Base-by-base conservation (phyloP, 2,329 filamentous ascomycete species). In the Diaporthe velutina region DNA sequence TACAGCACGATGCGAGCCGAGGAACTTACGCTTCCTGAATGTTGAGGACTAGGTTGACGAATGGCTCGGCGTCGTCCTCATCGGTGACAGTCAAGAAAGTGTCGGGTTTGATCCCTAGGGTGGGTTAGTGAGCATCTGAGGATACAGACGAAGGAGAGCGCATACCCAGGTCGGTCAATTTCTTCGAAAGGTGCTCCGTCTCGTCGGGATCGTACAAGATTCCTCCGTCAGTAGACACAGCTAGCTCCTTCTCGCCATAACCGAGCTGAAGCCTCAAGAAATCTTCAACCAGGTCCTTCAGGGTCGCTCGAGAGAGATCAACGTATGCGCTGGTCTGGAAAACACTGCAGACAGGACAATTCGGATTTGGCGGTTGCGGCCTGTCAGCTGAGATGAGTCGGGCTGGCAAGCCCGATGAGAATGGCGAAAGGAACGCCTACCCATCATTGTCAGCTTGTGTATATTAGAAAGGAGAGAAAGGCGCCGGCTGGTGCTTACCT, bases 131-230 rank as follows among this genome's bases (percentile, higher is more conserved):
- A 68, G 6, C 35, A 45, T 15, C 22, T 12, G 25, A 54, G 2
- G 28, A 73, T 13, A 15, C 8, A 40, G 12, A 50, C 54, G 66
- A 42, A 19, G 22, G 22, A 28, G 64, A 22, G 40, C 19, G 76
- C 85, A 79, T 86, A 90, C 91, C 94, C 12, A 98, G 88, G 28
- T 98, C 94, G 35, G 84, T 88, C 68, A 99, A 88, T 76, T 93
- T 95, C 86, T 95, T 97, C 1, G 87, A 83, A 1, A 98, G 86
- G 79, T 98, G 97, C 74, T 97, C 94, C 6, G 95, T 95, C 80
- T 98, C 91, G 73, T 98, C 97, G 0, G 93, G 90, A 79, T 98
- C 97, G 79, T 98, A 98, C 55, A 98, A 88, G n/a, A 96, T 88
- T 68, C 93, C 93, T 13, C 90, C 87, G 9, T 95, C 93, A 74